These are phyloP conservation scores for Thraustochytrium sp. DNA, from an alignment of 352 stramenopile species.

Conservation along the genomic window DNA sequence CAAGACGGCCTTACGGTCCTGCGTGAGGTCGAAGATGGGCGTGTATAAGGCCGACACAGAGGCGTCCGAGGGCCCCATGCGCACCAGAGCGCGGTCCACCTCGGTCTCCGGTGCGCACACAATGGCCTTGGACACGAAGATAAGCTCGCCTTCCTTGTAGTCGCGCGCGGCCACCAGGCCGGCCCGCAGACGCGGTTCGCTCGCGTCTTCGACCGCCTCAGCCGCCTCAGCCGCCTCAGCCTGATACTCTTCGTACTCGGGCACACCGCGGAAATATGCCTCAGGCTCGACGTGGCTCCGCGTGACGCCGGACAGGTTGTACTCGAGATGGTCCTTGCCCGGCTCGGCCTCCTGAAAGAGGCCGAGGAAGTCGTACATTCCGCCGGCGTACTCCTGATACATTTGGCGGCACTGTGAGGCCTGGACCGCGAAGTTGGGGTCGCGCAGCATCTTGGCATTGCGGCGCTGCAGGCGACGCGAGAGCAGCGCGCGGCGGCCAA, in stretches of 20 bases:
- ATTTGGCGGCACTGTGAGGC: background rate
- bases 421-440: background rate
- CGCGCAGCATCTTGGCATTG: background rate
- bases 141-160: background rate
- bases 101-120: background rate
- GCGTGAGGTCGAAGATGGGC: background rate
- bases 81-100: background rate
- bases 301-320: background rate
- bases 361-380: background rate
- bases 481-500: background rate
- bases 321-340: background rate
- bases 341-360: background rate
- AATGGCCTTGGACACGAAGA: conserved; percentile 27
- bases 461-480: background rate
- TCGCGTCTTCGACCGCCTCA: background rate
- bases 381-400: background rate
- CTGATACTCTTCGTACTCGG: too few species aligned
- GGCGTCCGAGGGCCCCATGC: background rate
- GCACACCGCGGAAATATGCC: too few species aligned
- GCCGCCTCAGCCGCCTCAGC: background rate
- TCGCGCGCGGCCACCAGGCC: conserved; percentile 3
- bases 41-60: conserved; percentile 3
- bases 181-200: background rate
- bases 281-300: background rate
- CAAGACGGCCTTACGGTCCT: background rate